Evolutionary conservation across 495 filamentous ascomycete genomes (phyloP).

Genomic region (Sordaria brevicollis): DNA sequence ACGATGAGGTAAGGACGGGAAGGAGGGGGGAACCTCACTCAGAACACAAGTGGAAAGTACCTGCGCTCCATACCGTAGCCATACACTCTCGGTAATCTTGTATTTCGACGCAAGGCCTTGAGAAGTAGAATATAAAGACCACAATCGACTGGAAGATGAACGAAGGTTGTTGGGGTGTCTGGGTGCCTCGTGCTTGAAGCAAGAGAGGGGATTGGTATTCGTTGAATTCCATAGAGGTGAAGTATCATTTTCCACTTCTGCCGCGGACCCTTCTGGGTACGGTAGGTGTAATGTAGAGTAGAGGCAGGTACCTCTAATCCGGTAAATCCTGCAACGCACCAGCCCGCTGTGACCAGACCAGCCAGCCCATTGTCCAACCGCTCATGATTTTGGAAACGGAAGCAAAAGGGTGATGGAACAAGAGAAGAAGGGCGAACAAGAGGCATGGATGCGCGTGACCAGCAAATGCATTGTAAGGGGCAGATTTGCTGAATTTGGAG

Average conservation of each 20-base stretch:
- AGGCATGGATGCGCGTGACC: not conserved
- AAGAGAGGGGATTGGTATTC: not conserved
- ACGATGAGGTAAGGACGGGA: not conserved
- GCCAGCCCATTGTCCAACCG: not conserved
- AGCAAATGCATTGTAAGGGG: not conserved
- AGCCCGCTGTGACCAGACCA: not conserved
- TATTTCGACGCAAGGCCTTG: not conserved
- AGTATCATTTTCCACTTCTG: not conserved
- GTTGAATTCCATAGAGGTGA: not conserved
- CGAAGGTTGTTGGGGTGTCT: not conserved
- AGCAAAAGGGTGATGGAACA: not conserved
- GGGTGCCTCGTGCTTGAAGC: not conserved
- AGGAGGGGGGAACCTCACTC: not conserved
- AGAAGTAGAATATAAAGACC: not conserved
- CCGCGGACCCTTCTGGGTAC: not conserved
- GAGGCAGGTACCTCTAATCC: not conserved
- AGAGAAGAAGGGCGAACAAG: not conserved
- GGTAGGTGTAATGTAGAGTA: too few species aligned
- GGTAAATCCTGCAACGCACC: not conserved
- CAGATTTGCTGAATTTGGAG: not conserved
- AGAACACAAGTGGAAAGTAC: too few species aligned
- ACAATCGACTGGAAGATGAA: not conserved
- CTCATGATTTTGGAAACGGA: not conserved
- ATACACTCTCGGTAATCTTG: not conserved
- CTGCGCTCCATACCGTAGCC: not conserved